phyloP scores from a whole-genome alignment of 2,329 filamentous ascomycete species.

The Pochonia chlamydosporia region DNA sequence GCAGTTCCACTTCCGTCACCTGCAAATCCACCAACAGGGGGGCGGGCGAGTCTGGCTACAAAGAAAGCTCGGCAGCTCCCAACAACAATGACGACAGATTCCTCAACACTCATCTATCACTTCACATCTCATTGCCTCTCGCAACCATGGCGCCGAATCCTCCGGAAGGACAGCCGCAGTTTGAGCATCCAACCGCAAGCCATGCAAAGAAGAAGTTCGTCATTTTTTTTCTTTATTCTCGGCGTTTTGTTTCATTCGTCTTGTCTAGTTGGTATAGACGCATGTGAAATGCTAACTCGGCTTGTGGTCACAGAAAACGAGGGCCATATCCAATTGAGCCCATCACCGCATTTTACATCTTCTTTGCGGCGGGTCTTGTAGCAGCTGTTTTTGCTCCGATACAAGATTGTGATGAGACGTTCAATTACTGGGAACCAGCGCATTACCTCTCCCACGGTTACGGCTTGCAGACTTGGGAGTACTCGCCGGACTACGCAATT shows the following conservation, averaged over 20 bases:
- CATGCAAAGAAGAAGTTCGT: conserved; percentile 47
- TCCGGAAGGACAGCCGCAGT: conserved; percentile 26
- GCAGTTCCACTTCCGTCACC: background rate
- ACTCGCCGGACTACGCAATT: conserved; percentile 90
- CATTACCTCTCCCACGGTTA: conserved; percentile 93
- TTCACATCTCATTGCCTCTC: conserved; percentile 7
- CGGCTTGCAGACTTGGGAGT: conserved; percentile 97
- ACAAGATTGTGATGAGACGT: conserved; percentile 97
- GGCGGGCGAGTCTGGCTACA: background rate
- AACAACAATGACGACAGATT: conserved; percentile 15
- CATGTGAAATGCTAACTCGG: conserved; percentile 1
- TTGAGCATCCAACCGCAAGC: conserved; percentile 41
- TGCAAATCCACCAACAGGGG: background rate
- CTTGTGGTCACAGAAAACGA: conserved; percentile 30
- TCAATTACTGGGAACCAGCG: conserved; percentile 98
- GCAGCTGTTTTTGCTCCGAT: conserved; percentile 84
- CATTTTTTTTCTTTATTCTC: conserved; percentile 9
- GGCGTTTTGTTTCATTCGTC: background rate
- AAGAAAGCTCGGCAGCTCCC: conserved; percentile 11
- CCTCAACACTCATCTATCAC: conserved; percentile 16
- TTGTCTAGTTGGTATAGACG: background rate
- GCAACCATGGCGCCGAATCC: conserved; percentile 34
- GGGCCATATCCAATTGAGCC: conserved; percentile 62
- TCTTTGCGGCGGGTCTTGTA: conserved; percentile 65
- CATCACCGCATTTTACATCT: conserved; percentile 74